Evolutionary conservation across 1,139 yeast genomes (phyloP).

Genomic region (Eremothecium sinecaudum): DNA sequence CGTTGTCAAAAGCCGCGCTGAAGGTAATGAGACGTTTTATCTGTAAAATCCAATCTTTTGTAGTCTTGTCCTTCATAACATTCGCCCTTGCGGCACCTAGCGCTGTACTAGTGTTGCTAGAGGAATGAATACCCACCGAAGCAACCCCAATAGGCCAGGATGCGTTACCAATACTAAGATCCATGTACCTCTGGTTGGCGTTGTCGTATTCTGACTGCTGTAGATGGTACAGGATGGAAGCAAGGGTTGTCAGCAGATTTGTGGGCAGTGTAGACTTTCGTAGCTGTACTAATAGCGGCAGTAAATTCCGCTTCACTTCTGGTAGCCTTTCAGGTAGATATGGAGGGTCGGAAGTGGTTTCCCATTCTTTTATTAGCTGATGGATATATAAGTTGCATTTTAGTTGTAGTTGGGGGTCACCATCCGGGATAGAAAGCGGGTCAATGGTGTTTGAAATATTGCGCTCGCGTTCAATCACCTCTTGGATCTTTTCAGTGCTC

Average conservation of each 20-base stretch:
- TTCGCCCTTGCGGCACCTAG: conserved; percentile 37
- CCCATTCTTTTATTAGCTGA: conserved; percentile 41
- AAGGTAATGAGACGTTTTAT: conserved; percentile 62
- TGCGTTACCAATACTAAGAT: conserved; percentile 74
- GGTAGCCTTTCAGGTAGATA: conserved; percentile 20
- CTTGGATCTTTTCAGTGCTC: neutral
- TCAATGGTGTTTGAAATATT: conserved; percentile 29
- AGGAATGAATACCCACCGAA: conserved; percentile 68
- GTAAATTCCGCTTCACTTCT: conserved; percentile 54
- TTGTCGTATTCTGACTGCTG: conserved; percentile 45
- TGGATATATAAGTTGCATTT: conserved; percentile 46
- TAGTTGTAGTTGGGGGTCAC: conserved; percentile 25
- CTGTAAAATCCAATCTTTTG: conserved; percentile 70
- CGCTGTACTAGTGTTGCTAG: conserved; percentile 24
- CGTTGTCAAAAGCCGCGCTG: conserved; percentile 11
- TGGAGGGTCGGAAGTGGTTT: conserved; percentile 15
- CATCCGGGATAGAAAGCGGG: conserved; percentile 15
- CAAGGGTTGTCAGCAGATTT: conserved; percentile 46
- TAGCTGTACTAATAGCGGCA: conserved; percentile 51
- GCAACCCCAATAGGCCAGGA: conserved; percentile 91
- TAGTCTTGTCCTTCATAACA: conserved; percentile 68
- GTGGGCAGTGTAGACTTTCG: conserved; percentile 39
- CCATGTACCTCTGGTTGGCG: conserved; percentile 65
- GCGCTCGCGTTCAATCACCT: conserved; percentile 8
- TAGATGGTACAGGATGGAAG: conserved; percentile 50